A percentile compares a stretch with the other conserved stretches of the same genome.
Evolutionary conservation across 192 early-diverging fungal genomes (phyloP).

Genomic region (Anaeromyces robustus): DNA sequence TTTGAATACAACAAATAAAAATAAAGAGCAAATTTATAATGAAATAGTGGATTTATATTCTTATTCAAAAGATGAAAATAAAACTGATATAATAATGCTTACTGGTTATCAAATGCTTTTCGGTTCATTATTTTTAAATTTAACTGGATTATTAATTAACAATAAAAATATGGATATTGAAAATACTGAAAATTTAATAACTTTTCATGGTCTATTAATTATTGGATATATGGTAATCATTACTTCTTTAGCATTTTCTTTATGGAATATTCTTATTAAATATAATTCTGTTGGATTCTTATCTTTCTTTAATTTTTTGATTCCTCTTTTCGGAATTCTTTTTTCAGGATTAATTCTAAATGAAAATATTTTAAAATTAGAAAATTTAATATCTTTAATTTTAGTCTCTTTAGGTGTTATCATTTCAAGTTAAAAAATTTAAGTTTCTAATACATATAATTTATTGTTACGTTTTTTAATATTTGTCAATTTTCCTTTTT

Average conservation of each 20-base stretch:
- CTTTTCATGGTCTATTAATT: neutral
- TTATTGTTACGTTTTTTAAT: too few species aligned
- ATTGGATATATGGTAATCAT: neutral
- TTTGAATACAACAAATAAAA: neutral
- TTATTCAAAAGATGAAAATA: neutral
- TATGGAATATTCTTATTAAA: neutral
- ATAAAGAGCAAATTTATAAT: neutral
- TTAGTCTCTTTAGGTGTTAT: neutral
- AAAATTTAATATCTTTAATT: neutral
- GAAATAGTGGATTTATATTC: neutral
- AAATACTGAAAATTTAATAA: too few species aligned
- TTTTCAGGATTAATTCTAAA: neutral
- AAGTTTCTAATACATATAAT: too few species aligned
- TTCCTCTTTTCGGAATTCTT: neutral
- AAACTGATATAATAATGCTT: neutral
- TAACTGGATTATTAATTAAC: neutral
- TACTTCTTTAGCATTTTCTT: neutral
- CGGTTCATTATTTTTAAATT: neutral
- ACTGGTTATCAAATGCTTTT: neutral
- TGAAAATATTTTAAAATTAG: neutral
- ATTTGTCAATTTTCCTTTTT: too few species aligned
- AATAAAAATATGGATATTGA: too few species aligned
- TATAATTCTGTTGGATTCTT: neutral
- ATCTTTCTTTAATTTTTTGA: neutral
- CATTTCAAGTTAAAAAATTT: neutral